A percentile compares a stretch with the other conserved stretches of the same genome.
Evolutionary conservation across 129 eudicot genomes (phyloP).

Genomic region (Helianthus tuberosus): DNA sequence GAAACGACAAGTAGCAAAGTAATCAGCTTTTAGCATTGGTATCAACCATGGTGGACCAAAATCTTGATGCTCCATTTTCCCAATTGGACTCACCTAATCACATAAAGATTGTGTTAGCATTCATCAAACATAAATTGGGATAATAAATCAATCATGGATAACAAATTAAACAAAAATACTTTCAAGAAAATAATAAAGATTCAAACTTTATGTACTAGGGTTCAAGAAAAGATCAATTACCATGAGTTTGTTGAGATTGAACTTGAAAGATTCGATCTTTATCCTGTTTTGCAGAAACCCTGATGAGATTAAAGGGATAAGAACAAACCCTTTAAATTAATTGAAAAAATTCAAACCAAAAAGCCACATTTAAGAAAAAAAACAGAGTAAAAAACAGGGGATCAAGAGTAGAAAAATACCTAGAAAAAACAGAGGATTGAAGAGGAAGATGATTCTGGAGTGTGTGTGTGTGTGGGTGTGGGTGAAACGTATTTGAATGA

Average conservation of each 20-base stretch:
- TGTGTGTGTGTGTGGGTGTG: constrained; percentile 28
- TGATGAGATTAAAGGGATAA: constrained; percentile 15
- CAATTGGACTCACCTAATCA: constrained; percentile 47
- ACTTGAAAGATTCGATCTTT: constrained; percentile 29
- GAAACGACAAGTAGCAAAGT: constrained; percentile 45
- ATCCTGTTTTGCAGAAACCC: constrained; percentile 29
- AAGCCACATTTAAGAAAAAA: constrained; percentile 24
- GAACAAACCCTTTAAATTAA: constrained; percentile 28
- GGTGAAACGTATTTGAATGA: constrained; percentile 41
- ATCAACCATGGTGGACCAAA: constrained; percentile 61
- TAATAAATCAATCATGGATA: constrained; percentile 8
- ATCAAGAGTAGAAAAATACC: constrained; percentile 11
- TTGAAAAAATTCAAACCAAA: not conserved
- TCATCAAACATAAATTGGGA: not conserved
- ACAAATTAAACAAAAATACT: not conserved
- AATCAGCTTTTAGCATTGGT: constrained; percentile 54
- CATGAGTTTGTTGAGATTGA: constrained; percentile 22
- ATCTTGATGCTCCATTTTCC: constrained; percentile 42
- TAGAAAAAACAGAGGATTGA: not conserved
- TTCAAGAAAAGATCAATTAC: constrained; percentile 17
- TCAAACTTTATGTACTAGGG: constrained; percentile 9
- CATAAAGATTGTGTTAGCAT: constrained; percentile 6
- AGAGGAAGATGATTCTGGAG: constrained; percentile 29
- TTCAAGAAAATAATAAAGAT: not conserved
- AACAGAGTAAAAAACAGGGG: constrained; percentile 23